Evolutionary conservation across 2,329 filamentous ascomycete genomes (phyloP).

Genomic region (Metarhizium sp.): DNA sequence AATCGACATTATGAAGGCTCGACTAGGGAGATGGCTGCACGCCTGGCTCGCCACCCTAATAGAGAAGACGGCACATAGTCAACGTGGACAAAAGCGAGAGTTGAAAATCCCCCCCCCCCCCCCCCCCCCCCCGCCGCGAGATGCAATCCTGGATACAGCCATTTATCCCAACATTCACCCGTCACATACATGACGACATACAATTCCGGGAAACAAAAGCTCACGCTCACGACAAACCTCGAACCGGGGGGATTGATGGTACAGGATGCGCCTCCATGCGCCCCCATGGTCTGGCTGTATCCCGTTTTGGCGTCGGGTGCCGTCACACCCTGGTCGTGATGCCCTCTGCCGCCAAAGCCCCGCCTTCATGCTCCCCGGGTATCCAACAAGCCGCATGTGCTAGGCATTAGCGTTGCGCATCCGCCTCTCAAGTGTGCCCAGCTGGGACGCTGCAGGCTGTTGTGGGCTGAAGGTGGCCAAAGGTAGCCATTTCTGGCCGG

Average conservation of each 20-base stretch:
- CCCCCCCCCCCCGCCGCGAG: too few relatives aligned
- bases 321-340: constrained; percentile 3
- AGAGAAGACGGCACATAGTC: too few relatives aligned
- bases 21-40: too few relatives aligned
- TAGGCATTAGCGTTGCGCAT: constrained; percentile 4
- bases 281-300: not conserved
- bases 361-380: constrained; percentile 3
- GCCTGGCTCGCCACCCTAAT: too few relatives aligned
- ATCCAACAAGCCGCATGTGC: constrained; percentile 4
- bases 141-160: too few relatives aligned
- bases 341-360: constrained; percentile 2
- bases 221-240: not conserved
- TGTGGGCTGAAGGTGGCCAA: not conserved
- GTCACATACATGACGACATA: too few relatives aligned
- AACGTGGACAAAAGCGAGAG: too few relatives aligned
- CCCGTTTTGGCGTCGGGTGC: constrained; percentile 4
- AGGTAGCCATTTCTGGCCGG: constrained; percentile 2
- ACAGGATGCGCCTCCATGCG: not conserved
- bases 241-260: not conserved
- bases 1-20: not conserved
- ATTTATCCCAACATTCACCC: too few relatives aligned
- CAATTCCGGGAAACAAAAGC: not conserved
- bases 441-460: not conserved
- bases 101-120: too few relatives aligned
- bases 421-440: constrained; percentile 2